Evolutionary conservation across 495 filamentous ascomycete species (phyloP).

Genomic region (Penicillium antarcticum): DNA sequence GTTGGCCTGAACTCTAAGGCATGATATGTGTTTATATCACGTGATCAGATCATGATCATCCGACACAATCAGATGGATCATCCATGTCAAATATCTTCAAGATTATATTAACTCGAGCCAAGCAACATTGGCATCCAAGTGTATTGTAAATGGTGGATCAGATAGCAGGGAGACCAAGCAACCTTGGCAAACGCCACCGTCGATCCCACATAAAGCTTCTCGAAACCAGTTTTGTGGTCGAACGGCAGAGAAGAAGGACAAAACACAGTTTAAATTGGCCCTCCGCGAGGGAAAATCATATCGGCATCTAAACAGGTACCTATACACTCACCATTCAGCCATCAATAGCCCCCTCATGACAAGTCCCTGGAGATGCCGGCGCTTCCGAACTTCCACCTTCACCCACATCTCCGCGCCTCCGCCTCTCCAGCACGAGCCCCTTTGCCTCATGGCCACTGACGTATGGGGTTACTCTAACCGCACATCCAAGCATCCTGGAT

Average conservation of each 20-base stretch:
- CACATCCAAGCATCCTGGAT: too few relatives aligned
- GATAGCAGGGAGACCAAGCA: background rate
- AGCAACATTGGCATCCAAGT: too few relatives aligned
- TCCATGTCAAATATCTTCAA: too few relatives aligned
- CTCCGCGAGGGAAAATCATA: background rate
- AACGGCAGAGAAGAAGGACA: background rate
- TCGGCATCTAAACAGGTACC: background rate
- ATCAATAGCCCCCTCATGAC: background rate
- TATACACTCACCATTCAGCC: background rate
- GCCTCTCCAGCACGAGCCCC: conserved; percentile 3
- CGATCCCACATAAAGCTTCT: conserved; percentile 4
- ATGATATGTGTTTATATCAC: too few relatives aligned
- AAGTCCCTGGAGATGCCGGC: conserved; percentile 2
- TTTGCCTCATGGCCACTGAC: conserved; percentile 5
- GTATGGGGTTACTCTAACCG: background rate
- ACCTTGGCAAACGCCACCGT: conserved; percentile 1
- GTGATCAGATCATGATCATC: too few relatives aligned
- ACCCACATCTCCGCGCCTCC: background rate
- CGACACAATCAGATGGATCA: too few relatives aligned
- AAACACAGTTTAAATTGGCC: background rate
- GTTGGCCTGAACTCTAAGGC: too few relatives aligned
- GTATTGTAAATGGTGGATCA: too few relatives aligned
- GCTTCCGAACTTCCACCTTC: conserved; percentile 2
- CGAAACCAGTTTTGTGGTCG: background rate
- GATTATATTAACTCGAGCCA: too few relatives aligned